phyloP scores from a whole-genome alignment of 1,284 basidiomycete species.

The Cronartium quercuum region DNA sequence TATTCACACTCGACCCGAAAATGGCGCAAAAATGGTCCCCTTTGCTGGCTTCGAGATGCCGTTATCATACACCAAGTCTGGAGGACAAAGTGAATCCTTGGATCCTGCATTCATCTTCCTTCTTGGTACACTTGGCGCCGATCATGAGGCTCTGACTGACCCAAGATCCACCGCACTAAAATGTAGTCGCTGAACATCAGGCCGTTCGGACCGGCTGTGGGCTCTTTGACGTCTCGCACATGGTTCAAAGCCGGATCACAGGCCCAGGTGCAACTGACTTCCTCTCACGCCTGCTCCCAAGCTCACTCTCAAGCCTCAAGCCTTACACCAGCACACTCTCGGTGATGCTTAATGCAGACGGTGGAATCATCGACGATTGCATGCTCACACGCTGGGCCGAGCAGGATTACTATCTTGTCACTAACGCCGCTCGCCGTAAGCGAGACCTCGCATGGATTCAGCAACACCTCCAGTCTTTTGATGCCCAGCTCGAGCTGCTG shows the following conservation, averaged over 20 bases:
- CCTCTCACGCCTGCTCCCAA: conserved; percentile 64
- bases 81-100: conserved; percentile 63
- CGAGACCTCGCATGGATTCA: conserved; percentile 75
- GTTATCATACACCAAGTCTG: conserved; percentile 67
- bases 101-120: neutral
- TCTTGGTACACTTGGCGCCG: neutral
- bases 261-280: conserved; percentile 69
- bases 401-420: conserved; percentile 70
- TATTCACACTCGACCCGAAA: conserved; percentile 64
- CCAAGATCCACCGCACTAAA: conserved; percentile 9
- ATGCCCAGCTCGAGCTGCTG: conserved; percentile 56
- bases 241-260: conserved; percentile 68
- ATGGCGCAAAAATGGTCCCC: conserved; percentile 90
- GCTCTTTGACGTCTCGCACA: conserved; percentile 96
- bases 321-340: conserved; percentile 64
- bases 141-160: conserved; percentile 32
- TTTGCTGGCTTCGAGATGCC: conserved; percentile 97
- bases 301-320: conserved; percentile 61
- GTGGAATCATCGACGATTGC: conserved; percentile 92
- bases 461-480: conserved; percentile 64
- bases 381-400: conserved; percentile 52
- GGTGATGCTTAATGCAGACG: conserved; percentile 76
- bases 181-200: conserved; percentile 76
- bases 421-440: conserved; percentile 81
- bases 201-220: conserved; percentile 79